Evolutionary conservation across 2,329 filamentous ascomycete genomes (phyloP).

Genomic region (Fonsecaea pugnacius): DNA sequence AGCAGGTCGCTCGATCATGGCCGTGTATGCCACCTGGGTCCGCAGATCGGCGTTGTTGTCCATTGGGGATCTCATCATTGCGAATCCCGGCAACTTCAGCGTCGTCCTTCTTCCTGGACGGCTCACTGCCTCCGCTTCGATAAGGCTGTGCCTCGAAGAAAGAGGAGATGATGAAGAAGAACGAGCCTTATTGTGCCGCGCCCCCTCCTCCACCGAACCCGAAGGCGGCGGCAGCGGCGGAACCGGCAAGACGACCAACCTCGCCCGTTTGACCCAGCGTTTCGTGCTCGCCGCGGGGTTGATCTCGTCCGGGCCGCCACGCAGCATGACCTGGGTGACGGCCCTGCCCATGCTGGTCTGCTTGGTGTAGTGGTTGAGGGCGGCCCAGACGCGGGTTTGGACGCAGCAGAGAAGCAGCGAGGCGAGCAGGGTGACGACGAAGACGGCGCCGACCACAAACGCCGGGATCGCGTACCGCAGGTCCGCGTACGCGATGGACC

Average conservation of each 20-base stretch:
- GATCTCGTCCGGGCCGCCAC: neutral
- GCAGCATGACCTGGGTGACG: neutral
- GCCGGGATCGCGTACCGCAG: conserved; percentile 8
- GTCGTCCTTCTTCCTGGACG: neutral
- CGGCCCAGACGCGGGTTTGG: neutral
- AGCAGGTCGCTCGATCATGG: neutral
- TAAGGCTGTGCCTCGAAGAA: neutral
- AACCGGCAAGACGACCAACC: neutral
- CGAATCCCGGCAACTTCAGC: neutral
- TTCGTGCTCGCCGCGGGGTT: neutral
- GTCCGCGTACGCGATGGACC: conserved; percentile 9
- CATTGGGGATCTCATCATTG: neutral
- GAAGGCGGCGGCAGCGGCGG: neutral
- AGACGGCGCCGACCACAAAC: neutral
- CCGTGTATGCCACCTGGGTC: neutral
- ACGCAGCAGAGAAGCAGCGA: conserved; percentile 1
- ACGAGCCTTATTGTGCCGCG: too few relatives aligned
- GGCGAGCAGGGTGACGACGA: neutral
- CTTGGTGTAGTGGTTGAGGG: neutral
- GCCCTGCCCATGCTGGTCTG: conserved; percentile 8
- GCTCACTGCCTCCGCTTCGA: neutral
- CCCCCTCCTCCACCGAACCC: neutral
- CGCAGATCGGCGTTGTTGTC: neutral
- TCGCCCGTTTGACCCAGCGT: neutral
- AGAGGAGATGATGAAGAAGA: too few relatives aligned